These are phyloP conservation scores for Pilaira anomala DNA, from an alignment of 192 early-diverging fungal species.

Conservation along the genomic window DNA sequence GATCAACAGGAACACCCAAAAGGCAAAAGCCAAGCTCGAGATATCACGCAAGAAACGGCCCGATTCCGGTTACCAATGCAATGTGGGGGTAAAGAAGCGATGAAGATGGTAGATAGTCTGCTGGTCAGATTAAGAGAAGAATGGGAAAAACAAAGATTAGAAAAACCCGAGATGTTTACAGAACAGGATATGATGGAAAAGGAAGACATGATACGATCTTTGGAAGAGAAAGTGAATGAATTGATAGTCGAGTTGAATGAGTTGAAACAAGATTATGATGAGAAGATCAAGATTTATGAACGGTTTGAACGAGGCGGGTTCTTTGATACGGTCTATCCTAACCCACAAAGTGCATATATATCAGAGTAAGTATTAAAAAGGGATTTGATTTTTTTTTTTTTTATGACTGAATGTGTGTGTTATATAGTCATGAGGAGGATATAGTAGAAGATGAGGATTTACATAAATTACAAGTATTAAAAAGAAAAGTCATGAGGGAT, in stretches of 20 bases:
- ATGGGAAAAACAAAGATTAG: slow-evolving; percentile 29
- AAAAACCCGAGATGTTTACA: slow-evolving; percentile 22
- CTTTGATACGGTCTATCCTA: slow-evolving; percentile 42
- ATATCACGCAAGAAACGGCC: slow-evolving; percentile 1
- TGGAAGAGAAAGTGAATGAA: slow-evolving; percentile 31
- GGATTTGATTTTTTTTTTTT: not conserved
- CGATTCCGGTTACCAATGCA: slow-evolving; percentile 26
- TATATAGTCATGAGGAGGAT: slow-evolving; percentile 27
- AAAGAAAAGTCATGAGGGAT: slow-evolving; percentile 59
- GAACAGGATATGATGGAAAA: slow-evolving; percentile 45
- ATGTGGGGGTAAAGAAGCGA: slow-evolving; percentile 17
- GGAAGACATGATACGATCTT: slow-evolving; percentile 44
- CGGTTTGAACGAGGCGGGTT: slow-evolving; percentile 38
- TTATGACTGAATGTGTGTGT: not conserved
- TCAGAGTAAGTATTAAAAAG: slow-evolving; percentile 17
- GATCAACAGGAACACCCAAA: not conserved
- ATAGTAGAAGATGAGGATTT: slow-evolving; percentile 43
- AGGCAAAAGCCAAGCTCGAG: not conserved
- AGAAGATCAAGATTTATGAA: slow-evolving; percentile 23
- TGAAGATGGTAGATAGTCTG: slow-evolving; percentile 26
- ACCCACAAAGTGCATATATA: slow-evolving; percentile 19
- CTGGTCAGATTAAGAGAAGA: slow-evolving; percentile 41
- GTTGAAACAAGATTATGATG: slow-evolving; percentile 19
- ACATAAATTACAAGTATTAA: slow-evolving; percentile 38
- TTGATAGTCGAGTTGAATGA: slow-evolving; percentile 25